Base-by-base conservation (phyloP, 257 asterid species). In the Scutellaria baicalensis region DNA sequence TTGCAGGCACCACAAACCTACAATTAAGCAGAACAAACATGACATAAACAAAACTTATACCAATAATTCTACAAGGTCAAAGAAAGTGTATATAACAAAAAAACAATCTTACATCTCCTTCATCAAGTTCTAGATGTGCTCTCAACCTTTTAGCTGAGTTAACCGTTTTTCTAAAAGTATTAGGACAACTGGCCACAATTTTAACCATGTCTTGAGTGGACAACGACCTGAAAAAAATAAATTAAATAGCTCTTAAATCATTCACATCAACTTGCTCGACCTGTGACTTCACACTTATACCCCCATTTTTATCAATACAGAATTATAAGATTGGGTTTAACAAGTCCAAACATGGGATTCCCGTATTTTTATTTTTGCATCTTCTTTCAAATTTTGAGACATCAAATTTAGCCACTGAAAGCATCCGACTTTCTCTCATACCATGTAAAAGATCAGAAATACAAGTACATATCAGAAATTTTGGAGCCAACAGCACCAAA, bases 61-160 rank as follows among this genome's bases (percentile, higher is more conserved):
- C 18, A 47, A 35, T 47, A 51, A 6, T 72, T 18, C 33, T 40
- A 40, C 68, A 74, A 14, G 21, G 42, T 69, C 56, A 43, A 57
- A 61, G 27, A 35, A 59, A 69, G 17, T 38, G 18, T 23, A 50
- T 14, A 39, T 11, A 59, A 57, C 31, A 47, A 36, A 54, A 54
- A 68, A 45, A 21, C 21, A 42, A 71, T 69, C 90, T 75, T 78
- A 94, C 99, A 58, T 86, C 87, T 80, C 89, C 91, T 79, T 94
- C 99, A 20, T 86, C 91, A 57, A 91, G 88, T 35, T 75, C 81
- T 70, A 91, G 75, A 78, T 89, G 82, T 2, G 84, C 89, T 71
- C 99, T 86, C 87, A 94, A 74, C 81, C 97, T 88, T 75, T 94
- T 94, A 2, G 86, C 89, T 0, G 99, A 91, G 78, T 94, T 91